These are phyloP conservation scores for Rubus parviflorus DNA, from an alignment of 306 rosid species.

Conservation along the genomic window DNA sequence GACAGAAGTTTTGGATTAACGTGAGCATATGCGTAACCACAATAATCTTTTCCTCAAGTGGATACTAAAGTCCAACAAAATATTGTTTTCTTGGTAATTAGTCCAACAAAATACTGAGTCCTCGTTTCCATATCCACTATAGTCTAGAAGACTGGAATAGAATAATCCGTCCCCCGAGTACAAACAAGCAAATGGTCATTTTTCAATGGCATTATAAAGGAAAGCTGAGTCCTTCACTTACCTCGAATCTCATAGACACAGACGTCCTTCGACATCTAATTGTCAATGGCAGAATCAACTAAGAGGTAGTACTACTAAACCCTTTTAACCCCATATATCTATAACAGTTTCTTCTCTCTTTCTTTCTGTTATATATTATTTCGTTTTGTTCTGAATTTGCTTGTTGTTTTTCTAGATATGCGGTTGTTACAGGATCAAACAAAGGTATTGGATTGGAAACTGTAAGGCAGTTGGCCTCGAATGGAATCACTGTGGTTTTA, in stretches of 20 bases:
- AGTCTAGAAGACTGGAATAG: no score
- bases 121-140: no score
- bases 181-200: no score
- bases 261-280: neutral
- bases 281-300: conserved; percentile 33
- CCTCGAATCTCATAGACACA: neutral
- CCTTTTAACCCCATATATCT: no score
- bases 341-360: neutral
- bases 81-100: no score
- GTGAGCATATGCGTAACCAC: neutral
- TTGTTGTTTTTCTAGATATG: conserved; percentile 13
- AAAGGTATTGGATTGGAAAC: conserved; percentile 33
- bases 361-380: neutral
- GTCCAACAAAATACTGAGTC: no score
- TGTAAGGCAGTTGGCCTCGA: conserved; percentile 34
- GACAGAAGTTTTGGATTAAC: neutral
- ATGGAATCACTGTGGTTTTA: conserved; percentile 29
- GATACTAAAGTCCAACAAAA: no score
- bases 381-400: neutral
- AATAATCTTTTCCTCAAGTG: no score
- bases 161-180: no score
- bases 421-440: conserved; percentile 40
- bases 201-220: no score
- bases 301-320: conserved; percentile 10
- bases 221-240: neutral